Evolutionary conservation across 139 green algal genomes (phyloP).

Genomic region (Auxenochlorella pyrenoidosa): DNA sequence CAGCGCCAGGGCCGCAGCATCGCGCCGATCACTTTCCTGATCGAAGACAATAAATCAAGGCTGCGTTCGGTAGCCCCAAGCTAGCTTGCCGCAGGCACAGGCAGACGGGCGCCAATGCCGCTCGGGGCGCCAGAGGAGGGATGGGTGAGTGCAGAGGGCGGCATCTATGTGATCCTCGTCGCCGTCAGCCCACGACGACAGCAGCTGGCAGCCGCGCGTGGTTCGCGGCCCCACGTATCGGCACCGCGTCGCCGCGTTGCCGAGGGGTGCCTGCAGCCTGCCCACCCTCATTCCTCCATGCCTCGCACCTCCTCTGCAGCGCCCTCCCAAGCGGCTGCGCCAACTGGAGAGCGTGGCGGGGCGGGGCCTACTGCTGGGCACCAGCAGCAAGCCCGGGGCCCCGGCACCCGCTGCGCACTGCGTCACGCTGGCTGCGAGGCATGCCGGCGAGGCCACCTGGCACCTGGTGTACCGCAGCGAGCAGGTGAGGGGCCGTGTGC

Average conservation of each 20-base stretch:
- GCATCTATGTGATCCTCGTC: too few relatives aligned
- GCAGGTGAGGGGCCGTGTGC: constrained; percentile 5
- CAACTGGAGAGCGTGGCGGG: constrained; percentile 22
- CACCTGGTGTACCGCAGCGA: constrained; percentile 30
- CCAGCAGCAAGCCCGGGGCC: not conserved
- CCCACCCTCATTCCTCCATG: not conserved
- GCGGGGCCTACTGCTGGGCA: constrained; percentile 1
- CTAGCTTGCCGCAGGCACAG: too few relatives aligned
- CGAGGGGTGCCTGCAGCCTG: not conserved
- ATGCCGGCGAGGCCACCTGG: not conserved
- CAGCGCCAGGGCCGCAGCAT: too few relatives aligned
- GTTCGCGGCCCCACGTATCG: too few relatives aligned
- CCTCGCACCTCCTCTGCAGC: not conserved
- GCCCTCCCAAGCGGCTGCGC: not conserved
- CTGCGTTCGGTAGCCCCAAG: too few relatives aligned
- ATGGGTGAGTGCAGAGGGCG: too few relatives aligned
- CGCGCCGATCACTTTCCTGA: too few relatives aligned
- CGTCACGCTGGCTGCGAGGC: not conserved
- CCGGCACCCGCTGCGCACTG: not conserved
- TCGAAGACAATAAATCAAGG: too few relatives aligned
- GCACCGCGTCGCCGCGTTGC: too few relatives aligned
- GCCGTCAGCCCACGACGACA: not conserved
- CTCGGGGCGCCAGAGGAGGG: too few relatives aligned
- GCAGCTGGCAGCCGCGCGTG: not conserved
- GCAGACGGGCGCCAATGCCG: too few relatives aligned